Conservation (phyloP, 768 basidiomycete genomes). For the Pleurotus tuoliensis region DNA sequence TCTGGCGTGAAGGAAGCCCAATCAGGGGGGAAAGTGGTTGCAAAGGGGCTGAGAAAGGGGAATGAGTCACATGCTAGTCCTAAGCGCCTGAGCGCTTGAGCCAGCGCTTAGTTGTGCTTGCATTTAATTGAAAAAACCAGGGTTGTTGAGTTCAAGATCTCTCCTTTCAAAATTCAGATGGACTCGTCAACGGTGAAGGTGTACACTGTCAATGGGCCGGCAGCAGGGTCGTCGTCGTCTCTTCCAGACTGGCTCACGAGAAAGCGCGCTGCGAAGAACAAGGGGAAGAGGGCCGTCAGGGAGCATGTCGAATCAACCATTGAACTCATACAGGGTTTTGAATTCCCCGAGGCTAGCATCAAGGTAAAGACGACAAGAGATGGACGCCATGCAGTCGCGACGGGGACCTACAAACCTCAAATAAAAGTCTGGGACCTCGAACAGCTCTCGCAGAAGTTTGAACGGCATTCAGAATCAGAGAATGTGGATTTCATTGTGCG, state of each 20-base stretch:
- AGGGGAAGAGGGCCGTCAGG: constrained; percentile 60
- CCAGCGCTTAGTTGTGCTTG: no score
- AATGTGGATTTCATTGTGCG: constrained; percentile 98
- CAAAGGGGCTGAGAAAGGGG: no score
- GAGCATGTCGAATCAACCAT: constrained; percentile 83
- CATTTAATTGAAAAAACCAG: no score
- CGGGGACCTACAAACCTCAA: constrained; percentile 97
- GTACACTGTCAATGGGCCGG: constrained; percentile 94
- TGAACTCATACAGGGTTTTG: constrained; percentile 93
- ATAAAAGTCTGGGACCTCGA: constrained; percentile 95
- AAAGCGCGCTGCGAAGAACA: constrained; percentile 59
- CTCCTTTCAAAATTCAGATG: constrained; percentile 1
- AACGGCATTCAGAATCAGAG: constrained; percentile 92
- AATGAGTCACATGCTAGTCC: no score
- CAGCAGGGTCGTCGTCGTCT: constrained; percentile 82
- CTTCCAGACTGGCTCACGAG: constrained; percentile 92
- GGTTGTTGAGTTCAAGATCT: no score
- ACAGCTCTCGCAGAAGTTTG: constrained; percentile 90
- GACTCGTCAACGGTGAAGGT: constrained; percentile 52
- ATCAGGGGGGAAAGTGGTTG: no score
- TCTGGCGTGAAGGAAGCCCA: no score
- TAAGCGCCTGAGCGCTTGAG: no score
- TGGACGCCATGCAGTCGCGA: constrained; percentile 89
- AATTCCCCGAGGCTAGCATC: constrained; percentile 96
- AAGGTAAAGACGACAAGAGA: constrained; percentile 87